phyloP scores from a whole-genome alignment of 768 basidiomycete genomes.

The Leccinum disarticulatum region DNA sequence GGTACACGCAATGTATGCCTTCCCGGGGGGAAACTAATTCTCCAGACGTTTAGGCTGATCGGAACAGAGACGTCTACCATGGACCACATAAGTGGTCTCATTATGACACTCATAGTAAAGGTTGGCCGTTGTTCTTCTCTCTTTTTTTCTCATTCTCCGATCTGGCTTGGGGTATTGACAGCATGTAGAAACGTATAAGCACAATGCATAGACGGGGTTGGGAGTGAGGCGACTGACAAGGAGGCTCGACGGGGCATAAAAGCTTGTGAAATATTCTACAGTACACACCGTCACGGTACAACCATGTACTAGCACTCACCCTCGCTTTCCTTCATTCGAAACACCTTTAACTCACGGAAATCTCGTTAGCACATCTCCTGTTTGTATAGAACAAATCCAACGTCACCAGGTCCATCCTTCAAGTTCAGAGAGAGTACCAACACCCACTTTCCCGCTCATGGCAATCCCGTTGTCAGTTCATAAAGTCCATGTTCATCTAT shows the following conservation, averaged over 20 bases:
- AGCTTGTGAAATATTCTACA: constrained; percentile 51
- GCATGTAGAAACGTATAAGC: constrained; percentile 68
- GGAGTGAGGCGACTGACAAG: constrained; percentile 63
- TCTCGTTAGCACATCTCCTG: constrained; percentile 38
- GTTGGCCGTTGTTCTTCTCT: constrained; percentile 36
- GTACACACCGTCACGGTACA: not conserved
- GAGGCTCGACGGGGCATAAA: constrained; percentile 58
- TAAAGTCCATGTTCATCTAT: constrained; percentile 97
- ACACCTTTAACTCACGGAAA: constrained; percentile 35
- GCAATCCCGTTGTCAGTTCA: constrained; percentile 78
- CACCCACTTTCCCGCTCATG: constrained; percentile 87
- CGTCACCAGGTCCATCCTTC: constrained; percentile 65
- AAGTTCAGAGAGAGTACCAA: constrained; percentile 78
- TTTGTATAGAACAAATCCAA: constrained; percentile 5
- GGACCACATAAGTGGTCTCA: constrained; percentile 46
- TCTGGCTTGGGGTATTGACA: constrained; percentile 46
- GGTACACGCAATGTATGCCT: constrained; percentile 65
- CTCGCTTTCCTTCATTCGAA: not conserved
- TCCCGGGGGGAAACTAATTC: constrained; percentile 40
- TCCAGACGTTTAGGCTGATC: constrained; percentile 65
- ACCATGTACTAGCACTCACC: too few relatives aligned
- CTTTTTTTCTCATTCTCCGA: constrained; percentile 21
- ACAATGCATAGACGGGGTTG: constrained; percentile 52
- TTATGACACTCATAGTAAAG: constrained; percentile 32
- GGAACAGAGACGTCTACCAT: constrained; percentile 61